These are phyloP conservation scores for Ogataea nitratoaversa DNA, from an alignment of 805 yeast species.

Conservation along the genomic window DNA sequence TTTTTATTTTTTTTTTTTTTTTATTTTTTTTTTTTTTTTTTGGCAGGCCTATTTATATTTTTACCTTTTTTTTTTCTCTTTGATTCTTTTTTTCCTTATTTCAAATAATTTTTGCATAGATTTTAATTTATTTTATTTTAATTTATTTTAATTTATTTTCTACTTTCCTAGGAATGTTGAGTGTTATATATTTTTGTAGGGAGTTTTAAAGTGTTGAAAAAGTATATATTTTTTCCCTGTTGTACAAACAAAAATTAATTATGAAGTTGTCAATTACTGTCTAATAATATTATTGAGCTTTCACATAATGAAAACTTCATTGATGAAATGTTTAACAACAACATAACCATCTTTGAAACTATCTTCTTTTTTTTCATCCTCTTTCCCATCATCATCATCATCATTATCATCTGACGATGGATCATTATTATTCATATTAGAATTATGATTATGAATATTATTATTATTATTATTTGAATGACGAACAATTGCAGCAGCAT, in stretches of 20 bases:
- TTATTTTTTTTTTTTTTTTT: not conserved
- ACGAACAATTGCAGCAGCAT: constrained; percentile 78
- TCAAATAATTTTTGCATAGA: no score
- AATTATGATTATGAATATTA: not conserved
- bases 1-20: no score
- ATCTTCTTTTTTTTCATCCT: not conserved
- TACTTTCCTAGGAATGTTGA: no score
- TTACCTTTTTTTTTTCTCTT: no score
- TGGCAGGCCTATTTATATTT: no score
- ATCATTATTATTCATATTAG: not conserved
- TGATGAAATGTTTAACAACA: constrained; percentile 63
- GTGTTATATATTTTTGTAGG: no score
- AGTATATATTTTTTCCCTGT: no score
- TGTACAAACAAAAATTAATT: no score
- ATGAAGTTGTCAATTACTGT: no score
- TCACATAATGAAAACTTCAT: constrained; percentile 32
- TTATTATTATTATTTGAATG: constrained; percentile 35
- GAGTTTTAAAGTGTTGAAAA: no score
- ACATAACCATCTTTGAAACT: constrained; percentile 65
- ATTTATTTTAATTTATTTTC: no score
- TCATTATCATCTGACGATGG: not conserved
- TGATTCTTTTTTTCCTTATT: not conserved
- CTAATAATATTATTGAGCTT: not conserved
- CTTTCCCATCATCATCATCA: not conserved
- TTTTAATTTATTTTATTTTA: no score